Evolutionary conservation across 1,139 yeast species (phyloP).

Genomic region (Blastobotrys capitulatus): DNA sequence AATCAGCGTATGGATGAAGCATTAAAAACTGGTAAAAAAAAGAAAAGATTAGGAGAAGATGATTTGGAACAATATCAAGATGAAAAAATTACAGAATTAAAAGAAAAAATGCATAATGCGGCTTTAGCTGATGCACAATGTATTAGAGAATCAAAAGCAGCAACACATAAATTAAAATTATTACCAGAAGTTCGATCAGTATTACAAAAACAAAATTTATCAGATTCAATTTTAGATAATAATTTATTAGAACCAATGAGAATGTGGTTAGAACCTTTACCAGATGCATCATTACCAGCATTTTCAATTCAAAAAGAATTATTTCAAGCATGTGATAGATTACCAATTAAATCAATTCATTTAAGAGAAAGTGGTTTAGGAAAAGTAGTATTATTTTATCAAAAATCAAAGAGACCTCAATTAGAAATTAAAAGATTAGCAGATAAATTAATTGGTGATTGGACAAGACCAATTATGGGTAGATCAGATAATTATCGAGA

Average conservation of each 20-base stretch:
- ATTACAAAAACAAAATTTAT: conserved; percentile 70
- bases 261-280: conserved; percentile 96
- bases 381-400: conserved; percentile 89
- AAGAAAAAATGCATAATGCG: conserved; percentile 89
- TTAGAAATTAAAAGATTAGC: conserved; percentile 80
- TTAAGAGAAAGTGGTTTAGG: conserved; percentile 93
- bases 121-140: conserved; percentile 88
- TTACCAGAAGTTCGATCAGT: conserved; percentile 74
- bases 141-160: conserved; percentile 60
- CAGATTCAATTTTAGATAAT: conserved; percentile 91
- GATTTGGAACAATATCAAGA: conserved; percentile 94
- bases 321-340: conserved; percentile 62
- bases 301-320: conserved; percentile 91
- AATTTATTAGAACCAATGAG: conserved; percentile 90
- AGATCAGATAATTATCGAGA: conserved; percentile 93
- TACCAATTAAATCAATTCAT: conserved; percentile 95
- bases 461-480: conserved; percentile 98
- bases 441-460: conserved; percentile 85
- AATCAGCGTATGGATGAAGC: conserved; percentile 81
- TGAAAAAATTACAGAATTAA: conserved; percentile 73
- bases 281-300: conserved; percentile 96
- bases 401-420: conserved; percentile 85
- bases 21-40: conserved; percentile 46
- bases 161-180: conserved; percentile 78
- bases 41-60: conserved; percentile 70